Percentiles rank a stretch among this genome's conserved stretches.
These are phyloP conservation scores for Fonsecaea pugnacius DNA, from an alignment of 2,329 filamentous ascomycete genomes.

Conservation along the genomic window DNA sequence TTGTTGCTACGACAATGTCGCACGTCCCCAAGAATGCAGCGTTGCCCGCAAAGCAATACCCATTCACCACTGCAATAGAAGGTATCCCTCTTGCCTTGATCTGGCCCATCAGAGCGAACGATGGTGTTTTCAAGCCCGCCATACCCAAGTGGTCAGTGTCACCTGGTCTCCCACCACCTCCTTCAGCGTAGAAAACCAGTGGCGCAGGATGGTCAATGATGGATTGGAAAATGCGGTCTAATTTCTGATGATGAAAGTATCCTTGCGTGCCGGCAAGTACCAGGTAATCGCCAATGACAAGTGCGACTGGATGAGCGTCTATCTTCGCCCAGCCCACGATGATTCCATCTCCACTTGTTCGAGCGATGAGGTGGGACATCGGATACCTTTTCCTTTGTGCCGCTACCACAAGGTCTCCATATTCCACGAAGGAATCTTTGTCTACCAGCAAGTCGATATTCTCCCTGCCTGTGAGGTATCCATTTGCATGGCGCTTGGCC, in stretches of 20 bases:
- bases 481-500: constrained; percentile 32
- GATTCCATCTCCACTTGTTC: constrained; percentile 32
- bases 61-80: constrained; percentile 32
- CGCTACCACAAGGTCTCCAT: constrained; percentile 31
- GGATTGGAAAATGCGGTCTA: constrained; percentile 34
- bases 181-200: constrained; percentile 32
- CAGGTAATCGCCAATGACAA: constrained; percentile 33
- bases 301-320: constrained; percentile 29
- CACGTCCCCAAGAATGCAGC: constrained; percentile 32
- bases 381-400: constrained; percentile 32
- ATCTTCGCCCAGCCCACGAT: constrained; percentile 34
- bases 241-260: constrained; percentile 32
- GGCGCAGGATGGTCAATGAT: constrained; percentile 33
- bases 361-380: constrained; percentile 31
- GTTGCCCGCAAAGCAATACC: constrained; percentile 34
- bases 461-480: constrained; percentile 32
- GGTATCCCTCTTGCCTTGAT: constrained; percentile 33
- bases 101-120: constrained; percentile 31
- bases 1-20: constrained; percentile 31
- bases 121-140: constrained; percentile 31
- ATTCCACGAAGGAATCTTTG: constrained; percentile 31
- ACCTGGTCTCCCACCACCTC: constrained; percentile 31
- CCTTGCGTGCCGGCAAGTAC: constrained; percentile 33
- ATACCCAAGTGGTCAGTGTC: constrained; percentile 31
- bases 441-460: constrained; percentile 32